Base-by-base conservation (phyloP, 1,139 yeast genomes). In the Sugiyamaella neomexicana region DNA sequence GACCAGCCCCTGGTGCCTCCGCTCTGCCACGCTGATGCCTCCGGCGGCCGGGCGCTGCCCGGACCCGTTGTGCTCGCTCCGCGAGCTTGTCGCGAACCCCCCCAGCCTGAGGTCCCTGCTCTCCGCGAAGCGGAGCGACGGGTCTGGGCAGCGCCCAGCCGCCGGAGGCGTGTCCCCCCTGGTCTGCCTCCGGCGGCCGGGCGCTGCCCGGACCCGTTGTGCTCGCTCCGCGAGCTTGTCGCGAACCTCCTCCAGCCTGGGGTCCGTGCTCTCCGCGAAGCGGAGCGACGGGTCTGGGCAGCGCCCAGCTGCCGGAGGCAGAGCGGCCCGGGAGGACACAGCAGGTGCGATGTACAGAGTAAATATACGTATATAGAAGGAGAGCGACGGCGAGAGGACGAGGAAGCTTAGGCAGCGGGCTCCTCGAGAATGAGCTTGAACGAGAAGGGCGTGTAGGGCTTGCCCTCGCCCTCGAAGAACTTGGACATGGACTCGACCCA, bases 401-500 rank as follows among this genome's bases (percentile, higher is more conserved):
- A 20, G 25, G 10, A 29, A 10, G 20, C 12, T 46, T 38, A 46
- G 16, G 39, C 39, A 40, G 46, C 17, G 8, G 45, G 20, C 25
- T 48, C 52, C 17, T 48, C 52, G 32, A 48, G 45, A 8, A 48
- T 40, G 20, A 39, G 53, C 44, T 65, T 61, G 57, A 90, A 88
- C 8, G 81, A 74, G 68, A 89, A 91, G 32, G 99, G 99, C 59
- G 82, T 84, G 69, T 89, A 93, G 1, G 89, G 83, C 58, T 84
- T 80, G 52, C 99, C 99, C 68, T 93, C 98, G 63, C 99, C 99
- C 65, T 87, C 89, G 66, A 93, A 95, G 71, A 89, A 95, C 74
- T 95, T 95, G 50, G 97, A 90, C 98, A 95, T 95, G 32, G 97
- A 91, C 73, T 95, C 99, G 55, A 95, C 99, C 99, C 99, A 93